Evolutionary conservation across 2,329 filamentous ascomycete species (phyloP).

Genomic region (Colletotrichum orbiculare): DNA sequence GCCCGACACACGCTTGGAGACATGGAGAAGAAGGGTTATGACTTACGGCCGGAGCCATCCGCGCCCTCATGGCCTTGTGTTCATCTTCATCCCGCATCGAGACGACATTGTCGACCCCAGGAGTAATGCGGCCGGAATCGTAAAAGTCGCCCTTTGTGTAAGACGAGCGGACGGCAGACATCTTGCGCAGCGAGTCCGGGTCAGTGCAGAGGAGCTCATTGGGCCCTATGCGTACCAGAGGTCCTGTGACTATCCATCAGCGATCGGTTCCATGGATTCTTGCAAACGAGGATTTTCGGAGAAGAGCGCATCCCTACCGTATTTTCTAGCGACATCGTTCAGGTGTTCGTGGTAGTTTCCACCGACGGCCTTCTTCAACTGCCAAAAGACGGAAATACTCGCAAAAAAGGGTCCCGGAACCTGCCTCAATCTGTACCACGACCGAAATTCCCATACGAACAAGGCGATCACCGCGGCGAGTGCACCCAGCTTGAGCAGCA

Average conservation of each 20-base stretch:
- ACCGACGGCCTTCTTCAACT: slow-evolving; percentile 41
- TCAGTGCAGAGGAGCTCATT: slow-evolving; percentile 54
- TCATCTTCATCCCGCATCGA: slow-evolving; percentile 48
- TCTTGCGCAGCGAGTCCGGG: slow-evolving; percentile 45
- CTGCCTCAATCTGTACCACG: slow-evolving; percentile 44
- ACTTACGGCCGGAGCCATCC: slow-evolving; percentile 56
- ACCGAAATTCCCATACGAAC: slow-evolving; percentile 36
- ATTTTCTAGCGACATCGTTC: slow-evolving; percentile 41
- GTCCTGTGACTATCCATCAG: slow-evolving; percentile 39
- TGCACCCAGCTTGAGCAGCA: slow-evolving; percentile 5
- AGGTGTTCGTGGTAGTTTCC: slow-evolving; percentile 42
- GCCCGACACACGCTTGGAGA: no score
- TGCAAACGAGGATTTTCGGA: not conserved
- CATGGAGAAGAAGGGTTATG: not conserved
- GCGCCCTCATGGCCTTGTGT: slow-evolving; percentile 52
- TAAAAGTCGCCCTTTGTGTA: slow-evolving; percentile 52
- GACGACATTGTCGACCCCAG: slow-evolving; percentile 49
- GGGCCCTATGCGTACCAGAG: slow-evolving; percentile 55
- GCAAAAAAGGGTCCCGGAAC: slow-evolving; percentile 44
- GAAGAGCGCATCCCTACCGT: slow-evolving; percentile 8
- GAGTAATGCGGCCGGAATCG: slow-evolving; percentile 50
- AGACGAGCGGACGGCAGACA: slow-evolving; percentile 49
- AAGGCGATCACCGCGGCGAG: not conserved
- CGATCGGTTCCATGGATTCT: slow-evolving; percentile 33
- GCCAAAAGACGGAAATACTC: slow-evolving; percentile 42